Evolutionary conservation across 164 flowering plant species (phyloP).

Genomic region (Pachysandra terminalis): DNA sequence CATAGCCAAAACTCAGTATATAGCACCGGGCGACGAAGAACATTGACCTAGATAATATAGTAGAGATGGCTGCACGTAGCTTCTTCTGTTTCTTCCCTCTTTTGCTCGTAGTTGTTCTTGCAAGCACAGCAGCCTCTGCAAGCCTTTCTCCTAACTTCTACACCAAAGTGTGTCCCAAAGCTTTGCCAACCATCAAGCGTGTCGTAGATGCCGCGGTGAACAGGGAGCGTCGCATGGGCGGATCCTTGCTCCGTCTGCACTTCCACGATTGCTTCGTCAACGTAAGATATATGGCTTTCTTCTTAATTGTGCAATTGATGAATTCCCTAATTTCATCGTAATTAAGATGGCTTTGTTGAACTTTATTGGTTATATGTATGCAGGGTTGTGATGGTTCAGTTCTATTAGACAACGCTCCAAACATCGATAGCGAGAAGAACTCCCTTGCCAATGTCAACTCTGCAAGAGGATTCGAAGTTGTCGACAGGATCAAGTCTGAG

Average conservation of each 20-base stretch:
- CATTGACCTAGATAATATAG: too few species aligned
- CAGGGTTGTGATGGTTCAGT: constrained; percentile 70
- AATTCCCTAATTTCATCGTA: too few species aligned
- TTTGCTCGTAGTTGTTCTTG: constrained; percentile 3
- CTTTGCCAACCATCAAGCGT: constrained; percentile 16
- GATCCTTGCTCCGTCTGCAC: constrained; percentile 19
- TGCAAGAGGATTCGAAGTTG: constrained; percentile 35
- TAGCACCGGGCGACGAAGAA: too few species aligned
- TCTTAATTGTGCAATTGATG: too few species aligned
- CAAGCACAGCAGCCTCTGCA: constrained; percentile 13
- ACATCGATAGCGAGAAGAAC: constrained; percentile 36
- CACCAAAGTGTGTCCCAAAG: constrained; percentile 17
- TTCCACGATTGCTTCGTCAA: constrained; percentile 24
- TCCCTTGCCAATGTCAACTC: constrained; percentile 36
- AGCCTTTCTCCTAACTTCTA: constrained; percentile 23
- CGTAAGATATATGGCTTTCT: constrained; percentile 1
- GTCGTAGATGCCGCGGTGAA: constrained; percentile 12
- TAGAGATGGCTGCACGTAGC: constrained; percentile 9
- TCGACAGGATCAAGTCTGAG: constrained; percentile 36
- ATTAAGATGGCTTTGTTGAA: too few species aligned
- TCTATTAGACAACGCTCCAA: constrained; percentile 35
- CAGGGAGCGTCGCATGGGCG: constrained; percentile 24
- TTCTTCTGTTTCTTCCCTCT: constrained; percentile 3
- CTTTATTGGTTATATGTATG: neutral
- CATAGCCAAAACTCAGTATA: neutral